These are phyloP conservation scores for Globisporangium heterothallicum DNA, from an alignment of 352 stramenopile genomes.

Conservation along the genomic window DNA sequence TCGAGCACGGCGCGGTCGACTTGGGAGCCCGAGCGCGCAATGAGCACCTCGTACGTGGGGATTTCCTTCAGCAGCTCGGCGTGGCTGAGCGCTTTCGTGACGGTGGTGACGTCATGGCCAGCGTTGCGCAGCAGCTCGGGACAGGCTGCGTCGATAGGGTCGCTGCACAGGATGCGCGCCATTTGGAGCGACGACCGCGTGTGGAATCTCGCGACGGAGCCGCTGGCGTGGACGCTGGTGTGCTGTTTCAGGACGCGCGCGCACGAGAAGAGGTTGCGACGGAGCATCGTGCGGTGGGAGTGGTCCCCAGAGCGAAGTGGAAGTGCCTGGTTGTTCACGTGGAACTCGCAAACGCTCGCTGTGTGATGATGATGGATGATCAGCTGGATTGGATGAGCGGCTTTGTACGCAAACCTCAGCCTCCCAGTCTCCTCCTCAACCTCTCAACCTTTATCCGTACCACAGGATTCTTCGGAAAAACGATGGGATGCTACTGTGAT, in stretches of 20 bases:
- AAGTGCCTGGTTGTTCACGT: conserved; percentile 4
- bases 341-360: neutral
- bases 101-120: conserved; percentile 79
- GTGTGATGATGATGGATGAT: neutral
- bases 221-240: conserved; percentile 1
- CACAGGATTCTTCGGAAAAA: neutral
- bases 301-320: neutral
- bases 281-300: conserved; percentile 33
- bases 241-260: conserved; percentile 29
- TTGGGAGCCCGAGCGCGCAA: conserved; percentile 82
- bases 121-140: conserved; percentile 74
- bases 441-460: too few species aligned
- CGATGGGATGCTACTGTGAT: too few species aligned
- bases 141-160: conserved; percentile 81
- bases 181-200: conserved; percentile 40
- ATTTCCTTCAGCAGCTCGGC: conserved; percentile 67
- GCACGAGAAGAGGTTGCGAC: conserved; percentile 30
- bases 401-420: neutral
- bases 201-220: too few species aligned
- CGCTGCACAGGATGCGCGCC: conserved; percentile 83
- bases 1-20: conserved; percentile 73
- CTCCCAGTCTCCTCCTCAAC: too few species aligned
- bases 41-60: conserved; percentile 82
- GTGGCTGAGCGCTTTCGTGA: conserved; percentile 34
- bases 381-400: neutral